These are phyloP conservation scores for Lupinus albus DNA, from an alignment of 306 rosid genomes.

Conservation along the genomic window DNA sequence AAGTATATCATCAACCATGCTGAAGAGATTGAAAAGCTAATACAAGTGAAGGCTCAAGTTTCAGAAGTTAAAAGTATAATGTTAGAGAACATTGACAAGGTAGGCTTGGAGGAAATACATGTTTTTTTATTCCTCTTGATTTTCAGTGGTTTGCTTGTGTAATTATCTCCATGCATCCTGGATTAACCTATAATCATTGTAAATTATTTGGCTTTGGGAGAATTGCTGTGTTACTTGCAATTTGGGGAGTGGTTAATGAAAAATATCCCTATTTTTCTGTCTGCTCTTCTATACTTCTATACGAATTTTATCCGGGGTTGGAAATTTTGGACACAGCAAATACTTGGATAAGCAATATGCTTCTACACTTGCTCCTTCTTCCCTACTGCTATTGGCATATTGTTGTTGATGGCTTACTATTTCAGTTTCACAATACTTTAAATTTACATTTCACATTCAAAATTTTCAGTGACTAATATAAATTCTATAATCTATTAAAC, in stretches of 20 bases:
- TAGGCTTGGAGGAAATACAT: conserved; percentile 19
- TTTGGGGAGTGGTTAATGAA: background rate
- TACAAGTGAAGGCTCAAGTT: conserved; percentile 94
- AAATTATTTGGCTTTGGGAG: conserved; percentile 1
- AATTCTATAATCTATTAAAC: background rate
- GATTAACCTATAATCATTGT: conserved; percentile 20
- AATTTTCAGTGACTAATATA: background rate
- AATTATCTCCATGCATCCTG: conserved; percentile 10
- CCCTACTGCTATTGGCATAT: background rate
- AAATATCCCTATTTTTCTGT: background rate
- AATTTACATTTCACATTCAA: background rate
- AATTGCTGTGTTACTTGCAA: conserved; percentile 24
- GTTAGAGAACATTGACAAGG: conserved; percentile 78
- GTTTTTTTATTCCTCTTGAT: background rate
- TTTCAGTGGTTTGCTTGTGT: conserved; percentile 9
- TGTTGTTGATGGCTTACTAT: background rate
- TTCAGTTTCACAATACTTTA: conserved; percentile 10
- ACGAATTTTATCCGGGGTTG: background rate
- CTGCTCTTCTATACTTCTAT: background rate
- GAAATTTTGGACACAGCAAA: background rate
- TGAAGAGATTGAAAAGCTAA: conserved; percentile 82
- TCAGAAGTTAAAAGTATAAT: conserved; percentile 87
- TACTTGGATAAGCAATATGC: background rate
- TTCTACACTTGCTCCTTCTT: background rate
- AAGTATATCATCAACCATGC: conserved; percentile 86